Evolutionary conservation across 2,329 filamentous ascomycete species (phyloP).

Genomic region (Pyricularia sp.): DNA sequence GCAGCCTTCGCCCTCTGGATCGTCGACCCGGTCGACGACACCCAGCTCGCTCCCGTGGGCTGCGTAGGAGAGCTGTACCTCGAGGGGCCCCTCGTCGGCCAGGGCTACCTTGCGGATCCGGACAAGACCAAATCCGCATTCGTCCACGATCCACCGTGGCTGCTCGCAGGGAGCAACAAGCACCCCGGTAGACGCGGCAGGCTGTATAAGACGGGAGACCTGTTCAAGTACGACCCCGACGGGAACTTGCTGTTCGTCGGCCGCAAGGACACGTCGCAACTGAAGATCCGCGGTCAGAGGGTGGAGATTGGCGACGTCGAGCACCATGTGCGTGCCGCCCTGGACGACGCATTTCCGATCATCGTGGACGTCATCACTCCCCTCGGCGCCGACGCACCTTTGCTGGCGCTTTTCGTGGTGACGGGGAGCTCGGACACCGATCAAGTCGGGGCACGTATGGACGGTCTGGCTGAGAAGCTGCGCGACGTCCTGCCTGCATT

Average conservation of each 20-base stretch:
- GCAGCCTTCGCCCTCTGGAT: not conserved
- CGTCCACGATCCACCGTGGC: not conserved
- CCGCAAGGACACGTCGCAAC: conserved; percentile 6
- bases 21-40: not conserved
- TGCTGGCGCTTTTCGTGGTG: not conserved
- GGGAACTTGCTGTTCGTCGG: conserved; percentile 8
- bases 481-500: not conserved
- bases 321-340: not conserved
- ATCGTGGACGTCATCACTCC: not conserved
- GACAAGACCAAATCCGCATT: not conserved
- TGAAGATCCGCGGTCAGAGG: conserved; percentile 9
- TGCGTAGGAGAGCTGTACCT: not conserved
- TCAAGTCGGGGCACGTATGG: not conserved
- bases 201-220: conserved; percentile 7
- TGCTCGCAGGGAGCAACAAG: not conserved
- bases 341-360: not conserved
- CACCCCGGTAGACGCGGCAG: not conserved
- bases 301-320: conserved; percentile 9
- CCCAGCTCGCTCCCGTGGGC: not conserved
- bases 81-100: not conserved
- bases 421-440: not conserved
- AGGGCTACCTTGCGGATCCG: not conserved
- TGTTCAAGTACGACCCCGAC: not conserved
- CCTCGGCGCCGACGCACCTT: not conserved
- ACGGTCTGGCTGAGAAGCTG: not conserved